These are phyloP conservation scores for Prunus davidiana DNA, from an alignment of 306 rosid genomes.

Conservation along the genomic window DNA sequence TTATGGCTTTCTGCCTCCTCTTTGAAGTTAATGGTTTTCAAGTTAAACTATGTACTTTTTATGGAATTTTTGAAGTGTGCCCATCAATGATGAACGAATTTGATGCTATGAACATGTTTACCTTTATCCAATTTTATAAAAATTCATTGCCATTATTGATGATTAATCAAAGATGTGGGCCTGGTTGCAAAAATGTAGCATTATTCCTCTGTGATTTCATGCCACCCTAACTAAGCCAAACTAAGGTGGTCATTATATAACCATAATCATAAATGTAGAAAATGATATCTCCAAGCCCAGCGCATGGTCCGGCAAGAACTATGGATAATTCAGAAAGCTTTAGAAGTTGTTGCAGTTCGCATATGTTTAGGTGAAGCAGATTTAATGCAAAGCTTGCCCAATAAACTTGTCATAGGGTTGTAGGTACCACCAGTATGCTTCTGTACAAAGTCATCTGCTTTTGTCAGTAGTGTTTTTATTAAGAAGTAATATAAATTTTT, in stretches of 20 bases:
- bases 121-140: not conserved
- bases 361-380: no score
- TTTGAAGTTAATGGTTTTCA: not conserved
- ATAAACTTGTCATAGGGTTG: not conserved
- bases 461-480: not conserved
- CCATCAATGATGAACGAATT: not conserved
- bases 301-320: not conserved
- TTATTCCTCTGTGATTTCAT: not conserved
- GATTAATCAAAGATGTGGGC: not conserved
- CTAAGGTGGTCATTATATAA: not conserved
- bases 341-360: not conserved
- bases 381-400: no score
- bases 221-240: not conserved
- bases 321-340: not conserved
- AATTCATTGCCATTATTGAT: no score
- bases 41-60: not conserved
- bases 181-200: not conserved
- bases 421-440: not conserved
- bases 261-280: not conserved
- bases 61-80: not conserved
- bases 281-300: not conserved
- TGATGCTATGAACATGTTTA: not conserved
- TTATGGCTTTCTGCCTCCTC: conserved; percentile 41
- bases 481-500: no score
- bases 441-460: not conserved